A percentile compares a stretch with the other conserved stretches of the same genome.
Evolutionary conservation across 371 early-diverging fungal species (phyloP).

Genomic region (Syncephalastrum sp.): DNA sequence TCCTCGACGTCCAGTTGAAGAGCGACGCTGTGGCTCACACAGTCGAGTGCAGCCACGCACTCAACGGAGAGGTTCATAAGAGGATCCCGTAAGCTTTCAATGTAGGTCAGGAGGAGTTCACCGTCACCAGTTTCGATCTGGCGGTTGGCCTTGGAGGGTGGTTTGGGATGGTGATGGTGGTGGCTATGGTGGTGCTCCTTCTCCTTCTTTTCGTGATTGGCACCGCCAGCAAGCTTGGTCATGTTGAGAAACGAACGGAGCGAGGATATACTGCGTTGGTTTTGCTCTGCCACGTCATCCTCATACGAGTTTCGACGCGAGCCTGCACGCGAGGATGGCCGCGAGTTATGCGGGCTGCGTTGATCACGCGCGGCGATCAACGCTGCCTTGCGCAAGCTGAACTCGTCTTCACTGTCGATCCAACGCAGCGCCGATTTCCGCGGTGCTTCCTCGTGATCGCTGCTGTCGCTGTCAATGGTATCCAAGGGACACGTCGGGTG

Average conservation of each 20-base stretch:
- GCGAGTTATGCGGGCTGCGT: constrained; percentile 13
- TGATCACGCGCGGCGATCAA: constrained; percentile 28
- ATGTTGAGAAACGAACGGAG: constrained; percentile 31
- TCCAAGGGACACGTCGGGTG: constrained; percentile 2
- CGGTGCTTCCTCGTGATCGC: constrained; percentile 8
- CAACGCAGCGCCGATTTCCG: constrained; percentile 11
- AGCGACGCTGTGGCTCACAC: constrained; percentile 43
- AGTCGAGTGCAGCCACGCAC: constrained; percentile 48
- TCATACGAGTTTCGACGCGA: constrained; percentile 13
- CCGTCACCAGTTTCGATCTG: constrained; percentile 52
- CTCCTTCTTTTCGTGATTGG: no score
- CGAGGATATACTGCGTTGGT: constrained; percentile 37
- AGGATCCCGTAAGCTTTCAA: constrained; percentile 56
- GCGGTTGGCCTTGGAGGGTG: constrained; percentile 44
- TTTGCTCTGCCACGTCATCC: constrained; percentile 18
- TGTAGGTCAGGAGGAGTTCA: constrained; percentile 52
- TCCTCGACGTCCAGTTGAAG: constrained; percentile 45
- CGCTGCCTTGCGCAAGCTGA: constrained; percentile 24
- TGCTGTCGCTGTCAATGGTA: constrained; percentile 1
- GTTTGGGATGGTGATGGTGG: constrained; percentile 11
- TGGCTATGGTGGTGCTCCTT: no score
- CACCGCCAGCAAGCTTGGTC: constrained; percentile 11
- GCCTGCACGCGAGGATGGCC: constrained; percentile 3
- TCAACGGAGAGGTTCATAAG: constrained; percentile 50
- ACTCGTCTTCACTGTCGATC: constrained; percentile 31